Percentiles rank a stretch among this genome's conserved stretches.
Evolutionary conservation across 345 rosid species (phyloP).

Genomic region (Brassica rapa): DNA sequence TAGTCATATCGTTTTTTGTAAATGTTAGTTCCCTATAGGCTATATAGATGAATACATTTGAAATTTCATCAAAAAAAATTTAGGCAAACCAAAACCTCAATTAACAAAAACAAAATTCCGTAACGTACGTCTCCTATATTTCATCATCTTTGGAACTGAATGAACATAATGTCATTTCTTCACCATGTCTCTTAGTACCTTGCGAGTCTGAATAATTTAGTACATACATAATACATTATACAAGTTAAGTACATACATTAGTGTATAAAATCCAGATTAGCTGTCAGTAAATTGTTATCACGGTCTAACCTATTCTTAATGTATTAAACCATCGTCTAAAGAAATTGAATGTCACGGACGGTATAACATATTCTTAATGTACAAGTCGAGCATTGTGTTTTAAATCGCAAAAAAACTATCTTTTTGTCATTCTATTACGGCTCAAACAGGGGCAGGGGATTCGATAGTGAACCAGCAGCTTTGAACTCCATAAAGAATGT

Average conservation of each 20-base stretch:
- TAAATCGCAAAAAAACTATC: background rate
- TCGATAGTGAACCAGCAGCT: slow-evolving; percentile 28
- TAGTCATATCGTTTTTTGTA: too few relatives aligned
- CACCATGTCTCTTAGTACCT: slow-evolving; percentile 65
- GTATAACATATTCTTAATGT: background rate
- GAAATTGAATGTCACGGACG: background rate
- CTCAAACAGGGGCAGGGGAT: background rate
- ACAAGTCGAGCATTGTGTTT: too few relatives aligned
- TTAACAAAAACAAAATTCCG: slow-evolving; percentile 8
- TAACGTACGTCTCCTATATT: slow-evolving; percentile 48
- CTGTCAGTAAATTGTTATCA: background rate
- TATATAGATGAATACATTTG: too few relatives aligned
- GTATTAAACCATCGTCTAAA: background rate
- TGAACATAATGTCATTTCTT: slow-evolving; percentile 68
- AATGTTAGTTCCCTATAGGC: too few relatives aligned
- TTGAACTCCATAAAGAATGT: slow-evolving; percentile 60
- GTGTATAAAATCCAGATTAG: background rate
- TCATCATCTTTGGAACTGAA: slow-evolving; percentile 54
- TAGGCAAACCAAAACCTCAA: slow-evolving; percentile 28
- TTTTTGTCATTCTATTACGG: background rate
- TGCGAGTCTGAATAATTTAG: slow-evolving; percentile 47
- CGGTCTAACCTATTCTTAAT: background rate
- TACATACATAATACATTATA: background rate
- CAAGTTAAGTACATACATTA: too few relatives aligned
- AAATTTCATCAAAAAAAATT: too few relatives aligned